Evolutionary conservation across 306 rosid genomes (phyloP), one percentile per base, ranked within the genome.

Genomic region (Neltuma alba): DNA sequence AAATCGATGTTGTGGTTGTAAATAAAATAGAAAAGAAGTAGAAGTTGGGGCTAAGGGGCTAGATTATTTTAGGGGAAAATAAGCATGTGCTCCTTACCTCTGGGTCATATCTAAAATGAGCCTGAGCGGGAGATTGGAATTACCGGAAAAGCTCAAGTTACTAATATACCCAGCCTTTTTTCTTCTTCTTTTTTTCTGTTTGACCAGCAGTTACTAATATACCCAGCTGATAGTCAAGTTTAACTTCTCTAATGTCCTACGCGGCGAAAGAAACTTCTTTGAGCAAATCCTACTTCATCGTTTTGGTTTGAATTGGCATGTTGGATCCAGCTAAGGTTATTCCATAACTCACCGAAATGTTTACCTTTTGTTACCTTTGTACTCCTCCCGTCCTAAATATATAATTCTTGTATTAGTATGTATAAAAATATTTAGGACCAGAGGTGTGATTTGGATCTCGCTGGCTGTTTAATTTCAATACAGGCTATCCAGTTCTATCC

Each of bases 1-100:
- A 55, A 57, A 44, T 76, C 34, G 23, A 44, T 37, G n/a, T n/a
- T n/a, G n/a, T n/a, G n/a, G 27, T 25, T 79, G 65, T 70, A 41
- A 9, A 42, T 13, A 42, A 11, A 11, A 11, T 9, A 9, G n/a
- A 27, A 16, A 48, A 48, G 21, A 48, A 18, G 21, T 33, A n/a
- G 9, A 48, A n/a, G 11, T 27, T 52, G 27, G 11, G 69, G 42
- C 13, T 20, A n/a, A n/a, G 58, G 58, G 20, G 58, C 58, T 31
- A 63, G 5, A 31, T 65, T 36, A 36, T 9, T 36, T 0, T 7
- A 12, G 70, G 23, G 25, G 9, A 31, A 34, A 33, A 15, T 23
- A 20, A 64, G 27, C 23, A 1, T 18, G 25, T 33, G 37, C 70
- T 41, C 70, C 30, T 36, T 3, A 42, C 1, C 48, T 10, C 2